Percentiles rank a stretch among this genome's conserved stretches.
Evolutionary conservation across 176 grass and related monocot genomes (phyloP).

Genomic region (Triticum timopheevii): DNA sequence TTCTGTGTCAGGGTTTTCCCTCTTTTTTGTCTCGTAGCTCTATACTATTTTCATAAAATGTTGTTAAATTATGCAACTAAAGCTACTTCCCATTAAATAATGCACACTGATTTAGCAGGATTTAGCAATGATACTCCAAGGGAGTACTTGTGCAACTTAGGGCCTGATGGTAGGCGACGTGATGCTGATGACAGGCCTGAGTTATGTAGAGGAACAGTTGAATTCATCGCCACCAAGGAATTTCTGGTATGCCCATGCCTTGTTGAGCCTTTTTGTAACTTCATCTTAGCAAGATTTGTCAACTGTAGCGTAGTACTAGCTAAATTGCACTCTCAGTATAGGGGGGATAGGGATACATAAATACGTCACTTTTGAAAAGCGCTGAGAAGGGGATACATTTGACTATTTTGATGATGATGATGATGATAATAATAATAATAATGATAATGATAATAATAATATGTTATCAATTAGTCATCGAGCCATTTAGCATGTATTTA

Average conservation of each 20-base stretch:
- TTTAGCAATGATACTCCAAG: slow-evolving; percentile 93
- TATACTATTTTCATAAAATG: background rate
- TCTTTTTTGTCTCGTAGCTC: background rate
- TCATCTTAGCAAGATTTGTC: background rate
- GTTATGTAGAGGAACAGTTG: slow-evolving; percentile 93
- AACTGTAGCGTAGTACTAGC: background rate
- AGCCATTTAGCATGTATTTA: no score
- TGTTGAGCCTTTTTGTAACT: background rate
- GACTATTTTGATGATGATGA: no score
- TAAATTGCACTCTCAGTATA: no score
- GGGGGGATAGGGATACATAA: no score
- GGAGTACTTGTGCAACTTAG: slow-evolving; percentile 95
- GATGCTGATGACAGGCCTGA: slow-evolving; percentile 99
- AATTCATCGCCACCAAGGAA: slow-evolving; percentile 95
- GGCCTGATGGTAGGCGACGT: slow-evolving; percentile 86
- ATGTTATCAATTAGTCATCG: no score
- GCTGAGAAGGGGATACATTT: no score
- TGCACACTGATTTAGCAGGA: slow-evolving; percentile 1
- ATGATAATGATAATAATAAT: no score
- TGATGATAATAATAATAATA: no score
- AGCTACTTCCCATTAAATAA: background rate
- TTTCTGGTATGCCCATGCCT: slow-evolving; percentile 53
- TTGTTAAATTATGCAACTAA: slow-evolving; percentile 1
- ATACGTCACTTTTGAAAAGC: no score
- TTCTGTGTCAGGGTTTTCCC: background rate